Evolutionary conservation across 805 yeast genomes (phyloP).

Genomic region (Saccharomycopsis oosterbeekiorum): DNA sequence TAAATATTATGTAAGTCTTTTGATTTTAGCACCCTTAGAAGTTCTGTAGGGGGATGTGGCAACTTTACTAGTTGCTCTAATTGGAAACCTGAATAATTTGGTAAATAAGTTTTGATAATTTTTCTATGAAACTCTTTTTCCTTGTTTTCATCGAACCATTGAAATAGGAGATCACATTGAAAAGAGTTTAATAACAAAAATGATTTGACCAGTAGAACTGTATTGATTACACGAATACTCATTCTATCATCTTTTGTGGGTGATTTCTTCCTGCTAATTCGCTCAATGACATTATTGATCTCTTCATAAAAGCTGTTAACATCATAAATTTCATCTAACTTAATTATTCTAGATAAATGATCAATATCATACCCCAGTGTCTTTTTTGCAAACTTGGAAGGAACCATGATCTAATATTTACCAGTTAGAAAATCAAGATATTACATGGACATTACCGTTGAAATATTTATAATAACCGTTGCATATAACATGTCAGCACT

Average conservation of each 20-base stretch:
- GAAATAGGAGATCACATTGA: not conserved
- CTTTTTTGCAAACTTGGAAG: not conserved
- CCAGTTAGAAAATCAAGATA: not conserved
- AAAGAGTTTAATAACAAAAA: not conserved
- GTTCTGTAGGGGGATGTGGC: not conserved
- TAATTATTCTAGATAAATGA: not conserved
- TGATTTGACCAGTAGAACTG: not conserved
- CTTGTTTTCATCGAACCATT: not conserved
- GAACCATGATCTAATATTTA: not conserved
- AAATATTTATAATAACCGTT: no score
- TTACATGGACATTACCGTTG: no score
- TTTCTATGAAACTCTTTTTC: conserved; percentile 5
- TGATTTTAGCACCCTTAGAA: not conserved
- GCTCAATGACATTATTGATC: not conserved
- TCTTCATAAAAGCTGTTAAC: not conserved
- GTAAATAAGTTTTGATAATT: not conserved
- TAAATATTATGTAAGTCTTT: not conserved
- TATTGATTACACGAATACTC: not conserved
- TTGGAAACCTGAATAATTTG: not conserved
- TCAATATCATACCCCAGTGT: not conserved
- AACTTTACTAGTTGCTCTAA: not conserved
- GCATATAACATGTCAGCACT: no score
- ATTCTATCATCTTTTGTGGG: not conserved
- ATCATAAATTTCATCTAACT: not conserved
- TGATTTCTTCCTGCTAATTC: not conserved